phyloP scores from a whole-genome alignment of 345 rosid species.

The Murraya paniculata region DNA sequence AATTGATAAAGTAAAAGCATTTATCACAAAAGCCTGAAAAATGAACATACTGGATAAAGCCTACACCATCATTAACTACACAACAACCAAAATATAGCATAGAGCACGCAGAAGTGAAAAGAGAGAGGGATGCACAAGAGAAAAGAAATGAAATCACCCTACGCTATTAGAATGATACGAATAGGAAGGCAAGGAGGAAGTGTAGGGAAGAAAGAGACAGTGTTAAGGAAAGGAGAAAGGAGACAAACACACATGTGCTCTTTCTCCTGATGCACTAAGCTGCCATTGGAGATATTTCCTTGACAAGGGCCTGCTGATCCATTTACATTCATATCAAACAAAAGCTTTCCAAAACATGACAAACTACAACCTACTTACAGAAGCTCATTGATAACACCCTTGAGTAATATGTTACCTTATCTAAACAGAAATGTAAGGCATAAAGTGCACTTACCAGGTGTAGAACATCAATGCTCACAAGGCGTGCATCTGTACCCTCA shows the following conservation, averaged over 20 bases:
- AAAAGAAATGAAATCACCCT: slow-evolving; percentile 33
- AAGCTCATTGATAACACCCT: slow-evolving; percentile 38
- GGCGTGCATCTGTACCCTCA: slow-evolving; percentile 94
- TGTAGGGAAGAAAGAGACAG: slow-evolving; percentile 89
- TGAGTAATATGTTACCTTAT: slow-evolving; percentile 36
- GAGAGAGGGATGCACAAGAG: slow-evolving; percentile 25
- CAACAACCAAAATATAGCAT: slow-evolving; percentile 14
- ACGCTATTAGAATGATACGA: slow-evolving; percentile 40
- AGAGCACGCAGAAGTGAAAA: slow-evolving; percentile 29
- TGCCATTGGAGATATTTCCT: slow-evolving; percentile 98
- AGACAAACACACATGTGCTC: slow-evolving; percentile 99
- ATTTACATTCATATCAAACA: slow-evolving; percentile 91
- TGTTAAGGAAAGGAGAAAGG: slow-evolving; percentile 97
- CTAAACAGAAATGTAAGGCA: slow-evolving; percentile 24
- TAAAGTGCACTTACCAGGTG: slow-evolving; percentile 73
- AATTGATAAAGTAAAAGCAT: not conserved
- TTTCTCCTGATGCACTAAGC: slow-evolving; percentile 98
- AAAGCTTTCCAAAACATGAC: slow-evolving; percentile 60
- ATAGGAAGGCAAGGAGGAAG: slow-evolving; percentile 73
- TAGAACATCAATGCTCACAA: slow-evolving; percentile 96
- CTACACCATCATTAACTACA: not conserved
- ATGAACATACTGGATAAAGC: not conserved
- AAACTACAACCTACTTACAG: slow-evolving; percentile 70
- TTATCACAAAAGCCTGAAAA: not conserved
- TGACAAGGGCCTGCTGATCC: slow-evolving; percentile 99